These are phyloP conservation scores for Quercus aquifolioides DNA, from an alignment of 306 rosid species.

Conservation along the genomic window DNA sequence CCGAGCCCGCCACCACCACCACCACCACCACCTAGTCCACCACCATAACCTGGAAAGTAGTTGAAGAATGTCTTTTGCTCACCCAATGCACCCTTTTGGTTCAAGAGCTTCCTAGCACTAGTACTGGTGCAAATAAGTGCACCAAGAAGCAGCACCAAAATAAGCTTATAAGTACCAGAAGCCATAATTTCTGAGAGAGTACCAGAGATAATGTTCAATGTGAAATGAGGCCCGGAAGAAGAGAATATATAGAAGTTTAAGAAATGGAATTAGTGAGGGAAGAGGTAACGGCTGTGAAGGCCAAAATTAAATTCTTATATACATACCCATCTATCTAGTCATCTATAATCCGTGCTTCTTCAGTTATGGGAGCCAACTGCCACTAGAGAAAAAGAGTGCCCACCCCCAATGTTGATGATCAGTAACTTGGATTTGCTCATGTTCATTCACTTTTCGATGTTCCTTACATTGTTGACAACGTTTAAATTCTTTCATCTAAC, in stretches of 20 bases:
- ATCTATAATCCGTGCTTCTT: conserved; percentile 28
- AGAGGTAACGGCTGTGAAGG: conserved; percentile 3
- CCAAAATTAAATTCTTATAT: not conserved
- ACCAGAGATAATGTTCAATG: not conserved
- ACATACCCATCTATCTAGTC: conserved; percentile 13
- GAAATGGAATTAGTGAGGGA: not conserved
- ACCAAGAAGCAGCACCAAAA: conserved; percentile 34
- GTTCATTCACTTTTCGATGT: not conserved
- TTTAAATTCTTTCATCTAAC: not conserved
- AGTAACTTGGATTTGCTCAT: not conserved
- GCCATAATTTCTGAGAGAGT: conserved; percentile 8
- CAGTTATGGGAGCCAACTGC: not conserved
- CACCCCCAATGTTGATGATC: not conserved
- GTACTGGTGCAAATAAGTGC: conserved; percentile 14
- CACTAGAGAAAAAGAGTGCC: not conserved
- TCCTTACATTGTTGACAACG: not conserved
- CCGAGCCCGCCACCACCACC: not conserved
- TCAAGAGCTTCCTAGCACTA: conserved; percentile 31
- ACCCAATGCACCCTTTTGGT: conserved; percentile 7
- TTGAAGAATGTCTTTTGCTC: conserved; percentile 20
- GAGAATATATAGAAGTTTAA: conserved; percentile 9
- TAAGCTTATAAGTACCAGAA: conserved; percentile 17
- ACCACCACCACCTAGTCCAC: conserved; percentile 20
- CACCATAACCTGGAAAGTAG: conserved; percentile 32
- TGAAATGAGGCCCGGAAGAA: not conserved